Percentiles rank a stretch among this genome's conserved stretches.
phyloP scores from a whole-genome alignment of 306 rosid species.

The Prunus mongolica region DNA sequence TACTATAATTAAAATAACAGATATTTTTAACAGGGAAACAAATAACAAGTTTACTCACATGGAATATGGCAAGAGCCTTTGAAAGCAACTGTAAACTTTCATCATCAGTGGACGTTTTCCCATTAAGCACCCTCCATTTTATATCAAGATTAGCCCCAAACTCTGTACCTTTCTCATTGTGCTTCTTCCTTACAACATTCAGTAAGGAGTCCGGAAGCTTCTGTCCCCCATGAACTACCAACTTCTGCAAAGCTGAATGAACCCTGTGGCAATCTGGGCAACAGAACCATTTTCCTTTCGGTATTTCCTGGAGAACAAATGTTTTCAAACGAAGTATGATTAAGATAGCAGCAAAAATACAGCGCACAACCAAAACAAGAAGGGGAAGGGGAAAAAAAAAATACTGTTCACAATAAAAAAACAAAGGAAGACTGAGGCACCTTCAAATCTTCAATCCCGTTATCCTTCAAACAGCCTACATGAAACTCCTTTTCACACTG shows the following conservation, averaged over 20 bases:
- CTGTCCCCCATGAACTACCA: slow-evolving; percentile 48
- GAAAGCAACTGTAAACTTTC: slow-evolving; percentile 53
- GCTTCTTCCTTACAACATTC: slow-evolving; percentile 45
- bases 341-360: background rate
- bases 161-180: slow-evolving; percentile 31
- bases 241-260: slow-evolving; percentile 39
- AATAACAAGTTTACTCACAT: slow-evolving; percentile 43
- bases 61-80: slow-evolving; percentile 54
- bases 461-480: slow-evolving; percentile 71
- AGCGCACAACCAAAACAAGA: background rate
- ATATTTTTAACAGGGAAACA: background rate
- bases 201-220: slow-evolving; percentile 47
- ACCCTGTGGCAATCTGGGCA: slow-evolving; percentile 41
- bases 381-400: background rate
- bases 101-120: slow-evolving; percentile 40
- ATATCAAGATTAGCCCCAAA: slow-evolving; percentile 33
- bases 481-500: slow-evolving; percentile 90
- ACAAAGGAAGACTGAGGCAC: slow-evolving; percentile 25
- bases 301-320: slow-evolving; percentile 52
- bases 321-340: background rate
- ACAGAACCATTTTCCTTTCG: slow-evolving; percentile 77
- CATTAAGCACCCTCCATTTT: slow-evolving; percentile 73
- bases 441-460: slow-evolving; percentile 52
- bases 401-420: background rate
- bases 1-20: background rate